Evolutionary conservation across 768 basidiomycete genomes (phyloP), one percentile per base, ranked within the genome.

Genomic region (Serpula lacrymans): DNA sequence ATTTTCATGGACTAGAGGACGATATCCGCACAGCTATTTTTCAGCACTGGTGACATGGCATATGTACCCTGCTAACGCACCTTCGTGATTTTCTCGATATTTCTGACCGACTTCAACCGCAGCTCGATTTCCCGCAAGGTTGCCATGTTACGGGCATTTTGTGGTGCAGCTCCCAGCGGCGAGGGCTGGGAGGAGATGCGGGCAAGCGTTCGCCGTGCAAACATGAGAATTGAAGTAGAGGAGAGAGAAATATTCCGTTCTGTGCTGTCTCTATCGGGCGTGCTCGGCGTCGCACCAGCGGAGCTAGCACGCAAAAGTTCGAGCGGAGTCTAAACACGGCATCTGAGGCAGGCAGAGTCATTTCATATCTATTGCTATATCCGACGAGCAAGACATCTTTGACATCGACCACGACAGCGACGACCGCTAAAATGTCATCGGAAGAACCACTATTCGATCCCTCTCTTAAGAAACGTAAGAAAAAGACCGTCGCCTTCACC

Each of bases 11-110:
- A 91, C 88, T 93, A 57, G 11, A 58, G 26, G 33, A 25, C 13
- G n/a, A 28, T 7, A 29, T 17, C 25, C 40, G 43, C 32, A 46
- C 34, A 35, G 47, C 41, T 35, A 21, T 33, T 36, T 16, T 13
- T 29, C 1, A 10, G 7, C 30, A 32, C 14, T 21, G 16, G 23
- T 17, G 23, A 16, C 40, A 37, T 26, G 37, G 47, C 37, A 58
- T 55, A 53, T 21, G 24, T 41, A 28, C 45, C n/a, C n/a, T n/a
- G n/a, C 42, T 35, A 45, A 53, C 77, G 49, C 49, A 91, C 94
- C 76, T 96, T 95, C 46, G 95, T 97, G 74, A 99, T 97, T 88
- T 98, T 98, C 79, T 96, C 91, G 63, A 95, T 95, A 74, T 96
- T 96, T 66, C 78, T 77, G 58, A 97, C 95, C 34, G 92, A 96